Evolutionary conservation across 2,329 filamentous ascomycete genomes (phyloP).

Genomic region (Aspergillus amoenus): DNA sequence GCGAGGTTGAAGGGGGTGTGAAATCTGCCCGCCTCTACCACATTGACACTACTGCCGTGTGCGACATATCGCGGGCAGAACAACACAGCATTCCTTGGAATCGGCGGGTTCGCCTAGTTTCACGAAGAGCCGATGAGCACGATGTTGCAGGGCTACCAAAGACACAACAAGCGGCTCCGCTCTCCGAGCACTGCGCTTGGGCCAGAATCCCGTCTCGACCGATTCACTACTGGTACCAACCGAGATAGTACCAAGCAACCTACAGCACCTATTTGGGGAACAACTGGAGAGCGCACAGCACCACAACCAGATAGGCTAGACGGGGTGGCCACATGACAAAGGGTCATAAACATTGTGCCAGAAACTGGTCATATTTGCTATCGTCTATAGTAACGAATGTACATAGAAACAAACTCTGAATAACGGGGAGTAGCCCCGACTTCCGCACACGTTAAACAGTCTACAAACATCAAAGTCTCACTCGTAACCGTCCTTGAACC

Average conservation of each 20-base stretch:
- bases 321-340: background rate
- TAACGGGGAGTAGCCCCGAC: too few relatives aligned
- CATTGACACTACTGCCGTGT: background rate
- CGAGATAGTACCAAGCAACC: background rate
- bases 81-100: background rate
- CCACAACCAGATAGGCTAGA: background rate
- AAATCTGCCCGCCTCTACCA: background rate
- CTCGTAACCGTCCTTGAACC: background rate
- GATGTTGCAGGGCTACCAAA: background rate
- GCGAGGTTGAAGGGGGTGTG: constrained; percentile 47
- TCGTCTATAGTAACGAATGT: background rate
- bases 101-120: too few relatives aligned
- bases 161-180: background rate
- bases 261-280: background rate
- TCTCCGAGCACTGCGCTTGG: background rate
- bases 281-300: background rate
- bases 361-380: background rate
- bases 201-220: background rate
- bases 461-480: background rate
- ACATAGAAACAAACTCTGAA: background rate
- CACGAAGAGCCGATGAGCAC: background rate
- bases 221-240: background rate
- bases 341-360: too few relatives aligned
- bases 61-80: background rate
- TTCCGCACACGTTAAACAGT: background rate